A percentile compares a stretch with the other conserved stretches of the same genome.
Conservation (phyloP, 257 asterid genomes). For the Phtheirospermum japonicum region DNA sequence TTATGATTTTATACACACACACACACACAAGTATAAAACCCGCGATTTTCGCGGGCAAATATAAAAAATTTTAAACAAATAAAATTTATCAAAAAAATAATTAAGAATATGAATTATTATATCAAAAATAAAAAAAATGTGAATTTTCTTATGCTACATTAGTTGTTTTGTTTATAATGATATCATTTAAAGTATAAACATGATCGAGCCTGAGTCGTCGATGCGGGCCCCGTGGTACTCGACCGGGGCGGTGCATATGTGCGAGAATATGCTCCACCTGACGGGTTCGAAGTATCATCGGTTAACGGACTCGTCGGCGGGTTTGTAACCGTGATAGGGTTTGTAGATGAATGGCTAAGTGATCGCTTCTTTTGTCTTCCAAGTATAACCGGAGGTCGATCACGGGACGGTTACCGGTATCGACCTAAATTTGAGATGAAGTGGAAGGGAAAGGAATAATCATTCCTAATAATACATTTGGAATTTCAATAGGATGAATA, state of each 20-base stretch:
- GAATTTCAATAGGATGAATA: too few relatives aligned
- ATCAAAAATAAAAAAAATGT: conserved; percentile 10
- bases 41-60: too few relatives aligned
- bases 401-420: conserved; percentile 76
- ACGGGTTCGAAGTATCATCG: conserved; percentile 80
- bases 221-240: conserved; percentile 65
- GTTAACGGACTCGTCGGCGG: conserved; percentile 53
- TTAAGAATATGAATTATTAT: too few relatives aligned
- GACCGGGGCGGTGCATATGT: conserved; percentile 85
- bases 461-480: too few relatives aligned
- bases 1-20: too few relatives aligned
- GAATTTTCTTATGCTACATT: too few relatives aligned
- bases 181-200: too few relatives aligned
- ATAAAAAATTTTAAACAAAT: too few relatives aligned
- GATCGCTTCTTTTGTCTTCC: conserved; percentile 89
- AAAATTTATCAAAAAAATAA: too few relatives aligned
- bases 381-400: conserved; percentile 84
- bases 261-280: too few relatives aligned
- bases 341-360: conserved; percentile 86
- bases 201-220: conserved; percentile 79
- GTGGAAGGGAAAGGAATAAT: not conserved
- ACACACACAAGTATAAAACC: too few relatives aligned
- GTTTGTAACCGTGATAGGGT: conserved; percentile 56
- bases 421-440: conserved; percentile 79
- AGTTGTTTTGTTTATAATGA: too few relatives aligned